Percentiles rank a stretch among this genome's conserved stretches.
Conservation (phyloP, 2,329 filamentous ascomycete species). For the Orbilia brochopaga region DNA sequence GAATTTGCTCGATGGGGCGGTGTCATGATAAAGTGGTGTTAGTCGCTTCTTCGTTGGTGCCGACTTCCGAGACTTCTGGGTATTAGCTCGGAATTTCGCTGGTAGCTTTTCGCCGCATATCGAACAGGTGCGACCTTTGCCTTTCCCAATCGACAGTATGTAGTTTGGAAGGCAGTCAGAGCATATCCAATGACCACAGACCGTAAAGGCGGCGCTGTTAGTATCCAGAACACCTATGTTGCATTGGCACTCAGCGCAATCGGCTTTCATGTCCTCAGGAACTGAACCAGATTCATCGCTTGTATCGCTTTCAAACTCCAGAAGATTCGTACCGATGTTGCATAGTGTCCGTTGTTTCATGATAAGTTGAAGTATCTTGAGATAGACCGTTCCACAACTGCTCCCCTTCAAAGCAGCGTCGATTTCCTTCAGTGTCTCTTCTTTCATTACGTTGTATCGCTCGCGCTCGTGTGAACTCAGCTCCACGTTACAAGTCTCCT, state of each 20-base stretch:
- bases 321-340: conserved; percentile 27
- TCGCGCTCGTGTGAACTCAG: conserved; percentile 17
- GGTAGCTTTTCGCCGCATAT: neutral
- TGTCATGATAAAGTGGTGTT: neutral
- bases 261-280: neutral
- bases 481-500: conserved; percentile 36
- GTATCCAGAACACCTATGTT: neutral
- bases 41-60: neutral
- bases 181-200: neutral
- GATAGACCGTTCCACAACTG: neutral
- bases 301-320: neutral
- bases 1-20: neutral
- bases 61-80: neutral
- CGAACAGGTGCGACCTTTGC: neutral
- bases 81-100: neutral
- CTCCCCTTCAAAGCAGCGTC: conserved; percentile 9
- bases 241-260: neutral
- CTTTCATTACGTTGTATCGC: conserved; percentile 4
- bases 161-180: neutral
- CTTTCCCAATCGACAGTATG: neutral
- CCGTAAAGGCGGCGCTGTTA: neutral
- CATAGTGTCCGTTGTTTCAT: conserved; percentile 46
- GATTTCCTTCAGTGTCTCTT: conserved; percentile 6
- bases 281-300: neutral
- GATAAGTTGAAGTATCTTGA: conserved; percentile 24